These are phyloP conservation scores for Sugiyamaella castrensis DNA, from an alignment of 1,139 yeast species.

Conservation along the genomic window DNA sequence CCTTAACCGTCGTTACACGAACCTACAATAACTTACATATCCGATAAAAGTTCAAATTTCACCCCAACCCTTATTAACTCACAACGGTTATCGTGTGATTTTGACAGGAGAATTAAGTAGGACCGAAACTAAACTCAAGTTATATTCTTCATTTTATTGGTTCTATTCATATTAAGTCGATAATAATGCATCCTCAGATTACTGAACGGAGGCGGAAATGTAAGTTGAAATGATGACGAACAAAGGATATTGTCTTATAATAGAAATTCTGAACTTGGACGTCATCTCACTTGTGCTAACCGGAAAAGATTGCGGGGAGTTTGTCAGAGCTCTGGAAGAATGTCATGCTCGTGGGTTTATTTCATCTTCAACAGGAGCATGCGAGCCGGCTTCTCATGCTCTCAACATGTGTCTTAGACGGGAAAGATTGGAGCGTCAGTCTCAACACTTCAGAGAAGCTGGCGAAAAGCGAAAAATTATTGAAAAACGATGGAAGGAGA, in stretches of 20 bases:
- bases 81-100: too few species aligned
- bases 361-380: conserved; percentile 74
- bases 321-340: conserved; percentile 84
- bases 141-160: too few species aligned
- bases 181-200: conserved; percentile 31
- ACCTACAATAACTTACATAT: too few species aligned
- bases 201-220: conserved; percentile 29
- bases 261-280: too few species aligned
- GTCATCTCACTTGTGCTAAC: not conserved
- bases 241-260: too few species aligned
- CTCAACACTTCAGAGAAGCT: conserved; percentile 56
- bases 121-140: too few species aligned
- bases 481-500: conserved; percentile 55
- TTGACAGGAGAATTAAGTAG: too few species aligned
- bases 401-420: conserved; percentile 74
- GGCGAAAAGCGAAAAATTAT: conserved; percentile 55
- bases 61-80: too few species aligned
- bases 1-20: too few species aligned
- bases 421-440: conserved; percentile 67
- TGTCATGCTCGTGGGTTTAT: conserved; percentile 76
- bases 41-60: too few species aligned
- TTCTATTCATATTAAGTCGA: too few species aligned
- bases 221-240: conserved; percentile 18
- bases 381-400: conserved; percentile 82
- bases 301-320: conserved; percentile 61